Evolutionary conservation across 805 yeast species (phyloP), one percentile per base, ranked within the genome.

Genomic region (Cyberlindnera galapagoensis): DNA sequence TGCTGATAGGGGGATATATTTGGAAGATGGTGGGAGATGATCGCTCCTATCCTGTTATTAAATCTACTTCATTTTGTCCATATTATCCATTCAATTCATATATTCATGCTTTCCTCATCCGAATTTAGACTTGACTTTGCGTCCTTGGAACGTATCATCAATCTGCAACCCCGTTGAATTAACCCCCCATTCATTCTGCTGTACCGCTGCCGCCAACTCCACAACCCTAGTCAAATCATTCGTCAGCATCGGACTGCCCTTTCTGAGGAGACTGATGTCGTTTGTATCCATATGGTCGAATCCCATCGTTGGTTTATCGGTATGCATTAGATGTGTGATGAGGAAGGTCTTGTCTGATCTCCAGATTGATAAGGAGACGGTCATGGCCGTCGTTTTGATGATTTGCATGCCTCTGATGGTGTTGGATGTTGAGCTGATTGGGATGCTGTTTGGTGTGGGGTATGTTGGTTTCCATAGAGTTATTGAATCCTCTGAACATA

Each of bases 1-100:
- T 18, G 70, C 70, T 9, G 69, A 65, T 18, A 53, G 64, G 34
- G 71, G 70, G 4, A 49, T 63, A 12, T 64, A 60, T 30, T 35
- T 64, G 24, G 68, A 64, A 32, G 67, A 62, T 25, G 60, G 49
- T 32, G 33, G 24, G 24, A n/a, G n/a, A n/a, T n/a, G n/a, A n/a
- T n/a, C n/a, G n/a, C n/a, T n/a, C n/a, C n/a, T n/a, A n/a, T n/a
- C n/a, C n/a, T n/a, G n/a, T n/a, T n/a, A n/a, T n/a, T n/a, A n/a
- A n/a, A n/a, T n/a, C n/a, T n/a, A n/a, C n/a, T n/a, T n/a, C n/a
- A n/a, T n/a, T n/a, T n/a, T n/a, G n/a, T n/a, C n/a, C n/a, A n/a
- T n/a, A n/a, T n/a, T n/a, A n/a, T n/a, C n/a, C n/a, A n/a, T n/a
- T n/a, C n/a, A n/a, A n/a, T n/a, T n/a, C n/a, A n/a, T n/a, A n/a